Conservation (phyloP, 2,329 filamentous ascomycete genomes). For the Colletotrichum liaoningense region DNA sequence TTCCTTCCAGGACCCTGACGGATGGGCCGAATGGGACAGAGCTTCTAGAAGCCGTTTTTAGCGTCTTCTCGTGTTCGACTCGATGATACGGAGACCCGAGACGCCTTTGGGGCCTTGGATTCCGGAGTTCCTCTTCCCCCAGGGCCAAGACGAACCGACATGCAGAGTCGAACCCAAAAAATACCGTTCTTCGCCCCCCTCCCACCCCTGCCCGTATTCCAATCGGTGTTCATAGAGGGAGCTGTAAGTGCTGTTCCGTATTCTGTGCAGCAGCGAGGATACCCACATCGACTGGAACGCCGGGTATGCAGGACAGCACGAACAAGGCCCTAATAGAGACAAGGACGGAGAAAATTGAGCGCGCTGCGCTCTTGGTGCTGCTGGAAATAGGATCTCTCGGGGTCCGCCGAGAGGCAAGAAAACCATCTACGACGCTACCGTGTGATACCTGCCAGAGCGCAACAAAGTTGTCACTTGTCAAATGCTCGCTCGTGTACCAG, state of each 20-base stretch:
- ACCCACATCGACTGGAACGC: not conserved
- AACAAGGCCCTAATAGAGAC: not conserved
- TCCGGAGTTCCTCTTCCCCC: not conserved
- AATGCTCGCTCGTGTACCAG: not conserved
- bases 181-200: not conserved
- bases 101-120: not conserved
- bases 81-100: not conserved
- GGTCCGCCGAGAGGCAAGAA: not conserved
- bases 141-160: constrained; percentile 6
- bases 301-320: not conserved
- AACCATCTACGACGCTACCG: not conserved
- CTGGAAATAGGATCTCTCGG: not conserved
- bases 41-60: constrained; percentile 9
- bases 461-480: not conserved
- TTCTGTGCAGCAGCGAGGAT: not conserved
- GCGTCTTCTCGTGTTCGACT: not conserved
- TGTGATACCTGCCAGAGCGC: not conserved
- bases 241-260: constrained; percentile 4
- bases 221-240: not conserved
- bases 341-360: not conserved
- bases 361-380: not conserved
- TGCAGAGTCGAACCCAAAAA: not conserved
- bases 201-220: not conserved
- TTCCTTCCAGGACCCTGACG: not conserved
- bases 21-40: not conserved